These are phyloP conservation scores for Dunaliella sp. DNA, from an alignment of 139 green algal genomes.

Conservation along the genomic window DNA sequence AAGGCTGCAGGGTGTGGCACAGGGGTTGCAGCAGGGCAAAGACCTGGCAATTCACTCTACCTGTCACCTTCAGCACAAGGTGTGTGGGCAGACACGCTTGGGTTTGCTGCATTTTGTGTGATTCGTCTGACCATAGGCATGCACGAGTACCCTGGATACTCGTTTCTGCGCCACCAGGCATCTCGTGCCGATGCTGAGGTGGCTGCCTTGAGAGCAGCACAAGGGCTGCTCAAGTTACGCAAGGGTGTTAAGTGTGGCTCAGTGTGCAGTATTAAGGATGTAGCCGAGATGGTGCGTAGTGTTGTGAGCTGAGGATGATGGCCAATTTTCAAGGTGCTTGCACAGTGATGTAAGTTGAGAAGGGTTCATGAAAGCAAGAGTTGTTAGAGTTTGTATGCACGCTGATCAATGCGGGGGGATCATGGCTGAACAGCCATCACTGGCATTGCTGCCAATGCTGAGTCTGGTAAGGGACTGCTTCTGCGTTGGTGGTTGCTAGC, in stretches of 20 bases:
- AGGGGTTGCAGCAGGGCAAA: neutral
- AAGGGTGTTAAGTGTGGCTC: neutral
- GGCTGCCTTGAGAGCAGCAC: neutral
- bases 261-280: neutral
- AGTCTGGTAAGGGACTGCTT: too few species aligned
- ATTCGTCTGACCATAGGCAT: slow-evolving; percentile 37
- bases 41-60: neutral
- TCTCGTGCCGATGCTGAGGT: neutral
- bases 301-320: too few species aligned
- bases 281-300: neutral
- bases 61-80: neutral
- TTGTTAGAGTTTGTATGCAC: too few species aligned
- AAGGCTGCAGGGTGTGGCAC: too few species aligned
- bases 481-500: too few species aligned
- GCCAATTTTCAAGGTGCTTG: too few species aligned
- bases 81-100: slow-evolving; percentile 2
- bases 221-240: neutral
- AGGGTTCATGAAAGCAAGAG: too few species aligned
- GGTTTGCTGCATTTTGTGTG: slow-evolving; percentile 41
- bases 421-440: too few species aligned
- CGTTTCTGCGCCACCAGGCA: neutral
- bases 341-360: too few species aligned
- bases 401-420: too few species aligned
- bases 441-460: too few species aligned
- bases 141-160: slow-evolving; percentile 37